Evolutionary conservation across 768 basidiomycete genomes (phyloP).

Genomic region (Suillus tomentosus): DNA sequence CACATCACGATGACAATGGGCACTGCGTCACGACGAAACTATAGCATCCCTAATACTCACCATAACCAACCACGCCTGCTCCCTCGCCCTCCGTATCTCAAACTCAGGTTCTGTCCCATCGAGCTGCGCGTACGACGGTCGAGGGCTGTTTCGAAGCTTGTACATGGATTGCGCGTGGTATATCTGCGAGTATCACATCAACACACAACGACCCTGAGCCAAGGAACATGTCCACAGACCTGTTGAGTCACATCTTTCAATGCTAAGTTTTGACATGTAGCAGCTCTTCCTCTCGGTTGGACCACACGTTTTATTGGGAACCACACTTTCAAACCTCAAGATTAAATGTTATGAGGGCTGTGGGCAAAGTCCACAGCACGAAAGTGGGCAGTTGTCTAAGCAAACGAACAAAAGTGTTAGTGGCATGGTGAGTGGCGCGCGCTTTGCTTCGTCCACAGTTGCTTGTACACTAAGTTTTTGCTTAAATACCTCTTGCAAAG

Average conservation of each 20-base stretch:
- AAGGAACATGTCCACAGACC: neutral
- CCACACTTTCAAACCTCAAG: neutral
- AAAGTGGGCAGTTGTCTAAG: neutral
- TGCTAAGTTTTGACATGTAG: neutral
- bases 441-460: neutral
- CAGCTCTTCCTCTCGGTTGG: neutral
- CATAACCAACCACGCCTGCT: slow-evolving; percentile 25
- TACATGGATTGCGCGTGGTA: slow-evolving; percentile 18
- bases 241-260: neutral
- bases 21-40: neutral
- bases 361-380: neutral
- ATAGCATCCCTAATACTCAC: slow-evolving; percentile 15
- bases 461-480: neutral
- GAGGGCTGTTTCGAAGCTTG: slow-evolving; percentile 14
- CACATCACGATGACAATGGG: slow-evolving; percentile 6
- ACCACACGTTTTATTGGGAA: neutral
- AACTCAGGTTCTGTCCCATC: slow-evolving; percentile 21
- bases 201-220: too few species aligned
- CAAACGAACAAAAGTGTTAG: neutral
- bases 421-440: neutral
- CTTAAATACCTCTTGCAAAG: neutral
- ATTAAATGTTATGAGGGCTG: neutral
- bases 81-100: slow-evolving; percentile 27
- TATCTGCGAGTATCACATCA: neutral
- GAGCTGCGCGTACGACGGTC: slow-evolving; percentile 10